A percentile compares a stretch with the other conserved stretches of the same genome.
These are phyloP conservation scores for Camptophora hylomeconis DNA, from an alignment of 2,329 filamentous ascomycete genomes.

Conservation along the genomic window DNA sequence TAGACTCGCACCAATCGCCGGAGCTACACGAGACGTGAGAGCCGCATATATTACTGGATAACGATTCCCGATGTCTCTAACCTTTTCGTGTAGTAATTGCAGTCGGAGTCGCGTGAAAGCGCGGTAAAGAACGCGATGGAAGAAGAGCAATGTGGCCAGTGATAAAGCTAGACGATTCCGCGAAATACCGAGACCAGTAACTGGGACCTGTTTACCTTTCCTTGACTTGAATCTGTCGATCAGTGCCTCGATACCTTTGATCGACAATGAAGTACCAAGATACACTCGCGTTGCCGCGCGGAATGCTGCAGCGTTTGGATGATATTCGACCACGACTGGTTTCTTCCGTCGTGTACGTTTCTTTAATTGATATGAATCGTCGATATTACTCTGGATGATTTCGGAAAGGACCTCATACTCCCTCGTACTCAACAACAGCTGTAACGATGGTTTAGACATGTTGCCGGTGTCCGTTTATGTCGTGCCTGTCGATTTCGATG, in stretches of 20 bases:
- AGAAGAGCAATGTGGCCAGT: constrained; percentile 70
- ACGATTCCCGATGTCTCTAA: constrained; percentile 64
- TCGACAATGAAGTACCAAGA: constrained; percentile 45
- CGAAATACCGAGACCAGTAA: no score
- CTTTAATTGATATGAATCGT: constrained; percentile 3
- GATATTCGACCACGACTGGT: constrained; percentile 35
- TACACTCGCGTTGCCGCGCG: constrained; percentile 61
- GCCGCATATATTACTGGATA: constrained; percentile 65
- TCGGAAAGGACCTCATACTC: constrained; percentile 9
- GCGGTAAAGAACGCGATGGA: constrained; percentile 79
- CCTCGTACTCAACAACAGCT: constrained; percentile 10
- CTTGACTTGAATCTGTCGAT: constrained; percentile 20
- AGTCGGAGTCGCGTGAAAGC: constrained; percentile 71
- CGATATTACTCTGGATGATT: constrained; percentile 5
- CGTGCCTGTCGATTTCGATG: no score
- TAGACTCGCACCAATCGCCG: constrained; percentile 78
- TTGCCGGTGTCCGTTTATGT: no score
- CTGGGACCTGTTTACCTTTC: constrained; percentile 17
- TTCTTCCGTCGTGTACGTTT: neutral
- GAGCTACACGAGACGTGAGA: constrained; percentile 71
- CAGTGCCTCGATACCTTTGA: constrained; percentile 37
- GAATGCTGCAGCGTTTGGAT: constrained; percentile 58
- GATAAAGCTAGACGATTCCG: constrained; percentile 68
- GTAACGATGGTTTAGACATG: no score
- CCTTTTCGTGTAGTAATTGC: constrained; percentile 67